Evolutionary conservation across 352 stramenopile genomes (phyloP).

Genomic region (Globisporangium radiosum): DNA sequence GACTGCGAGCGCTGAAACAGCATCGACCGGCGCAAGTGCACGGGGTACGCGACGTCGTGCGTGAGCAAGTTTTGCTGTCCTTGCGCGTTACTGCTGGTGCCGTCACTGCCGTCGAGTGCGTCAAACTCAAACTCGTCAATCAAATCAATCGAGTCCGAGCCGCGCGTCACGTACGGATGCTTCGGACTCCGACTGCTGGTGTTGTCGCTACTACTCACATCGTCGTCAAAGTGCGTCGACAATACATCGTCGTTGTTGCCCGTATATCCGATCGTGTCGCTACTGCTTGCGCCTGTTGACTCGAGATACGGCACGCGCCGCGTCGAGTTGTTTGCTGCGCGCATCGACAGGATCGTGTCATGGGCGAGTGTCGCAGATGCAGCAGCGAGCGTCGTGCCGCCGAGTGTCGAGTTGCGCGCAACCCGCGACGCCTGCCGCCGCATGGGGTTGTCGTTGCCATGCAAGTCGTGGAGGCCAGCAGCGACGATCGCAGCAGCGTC

Average conservation of each 20-base stretch:
- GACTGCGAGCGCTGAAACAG: conserved; percentile 69
- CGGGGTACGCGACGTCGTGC: conserved; percentile 42
- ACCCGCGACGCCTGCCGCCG: conserved; percentile 59
- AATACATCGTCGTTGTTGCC: conserved; percentile 1
- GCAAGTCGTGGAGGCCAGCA: conserved; percentile 16
- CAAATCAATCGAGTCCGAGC: conserved; percentile 50
- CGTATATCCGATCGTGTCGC: background rate
- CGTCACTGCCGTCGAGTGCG: conserved; percentile 18
- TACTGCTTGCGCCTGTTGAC: conserved; percentile 2
- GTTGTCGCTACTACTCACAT: conserved; percentile 2
- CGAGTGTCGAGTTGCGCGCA: conserved; percentile 17
- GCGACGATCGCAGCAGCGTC: conserved; percentile 17
- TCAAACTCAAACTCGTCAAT: conserved; percentile 52
- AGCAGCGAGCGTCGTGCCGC: background rate
- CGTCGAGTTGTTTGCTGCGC: background rate
- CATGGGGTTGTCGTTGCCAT: conserved; percentile 16
- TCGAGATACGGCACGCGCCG: conserved; percentile 9
- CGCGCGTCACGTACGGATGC: conserved; percentile 15
- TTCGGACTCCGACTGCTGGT: conserved; percentile 9
- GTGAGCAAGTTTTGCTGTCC: conserved; percentile 23
- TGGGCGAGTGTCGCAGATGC: background rate
- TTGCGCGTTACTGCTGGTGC: conserved; percentile 8
- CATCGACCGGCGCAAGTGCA: conserved; percentile 46
- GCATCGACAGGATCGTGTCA: background rate
- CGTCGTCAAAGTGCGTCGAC: conserved; percentile 24